Percentiles rank a stretch among this genome's conserved stretches.
These are phyloP conservation scores for Dendrostoma leiphaemia DNA, from an alignment of 2,329 filamentous ascomycete genomes.

Conservation along the genomic window DNA sequence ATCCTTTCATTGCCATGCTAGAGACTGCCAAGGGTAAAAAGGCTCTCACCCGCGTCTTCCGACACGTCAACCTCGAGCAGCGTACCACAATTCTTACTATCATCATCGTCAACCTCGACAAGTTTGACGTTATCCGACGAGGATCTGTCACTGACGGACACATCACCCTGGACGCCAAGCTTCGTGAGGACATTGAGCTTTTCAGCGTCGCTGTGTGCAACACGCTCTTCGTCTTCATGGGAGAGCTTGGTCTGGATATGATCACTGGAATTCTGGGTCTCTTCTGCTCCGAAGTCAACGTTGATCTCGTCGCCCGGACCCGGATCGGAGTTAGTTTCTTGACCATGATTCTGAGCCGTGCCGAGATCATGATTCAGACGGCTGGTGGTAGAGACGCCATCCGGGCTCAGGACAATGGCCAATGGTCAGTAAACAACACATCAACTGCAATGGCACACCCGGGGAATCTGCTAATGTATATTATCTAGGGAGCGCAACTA, in stretches of 20 bases:
- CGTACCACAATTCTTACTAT: conserved; percentile 94
- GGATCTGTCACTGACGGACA: conserved; percentile 75
- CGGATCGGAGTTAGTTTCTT: conserved; percentile 86
- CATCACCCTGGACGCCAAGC: conserved; percentile 66
- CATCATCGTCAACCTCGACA: conserved; percentile 90
- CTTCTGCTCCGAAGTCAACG: conserved; percentile 72
- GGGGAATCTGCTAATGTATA: conserved; percentile 29
- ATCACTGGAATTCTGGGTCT: conserved; percentile 87
- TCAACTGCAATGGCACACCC: not conserved
- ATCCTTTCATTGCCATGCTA: conserved; percentile 95
- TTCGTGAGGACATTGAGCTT: conserved; percentile 89
- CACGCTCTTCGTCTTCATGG: conserved; percentile 83
- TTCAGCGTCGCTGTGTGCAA: conserved; percentile 89
- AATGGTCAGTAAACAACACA: conserved; percentile 55
- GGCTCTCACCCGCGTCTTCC: conserved; percentile 90
- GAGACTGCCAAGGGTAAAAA: conserved; percentile 96
- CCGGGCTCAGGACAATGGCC: conserved; percentile 13
- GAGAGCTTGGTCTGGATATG: conserved; percentile 86
- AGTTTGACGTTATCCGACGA: conserved; percentile 82
- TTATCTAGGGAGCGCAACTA: conserved; percentile 67
- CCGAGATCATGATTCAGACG: conserved; percentile 87
- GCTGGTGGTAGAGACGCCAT: conserved; percentile 51
- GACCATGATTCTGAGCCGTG: conserved; percentile 90
- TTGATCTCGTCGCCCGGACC: conserved; percentile 81
- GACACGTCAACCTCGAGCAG: conserved; percentile 87